Conservation (phyloP, 139 green algal species). For the Diplosphaera chodatii region DNA sequence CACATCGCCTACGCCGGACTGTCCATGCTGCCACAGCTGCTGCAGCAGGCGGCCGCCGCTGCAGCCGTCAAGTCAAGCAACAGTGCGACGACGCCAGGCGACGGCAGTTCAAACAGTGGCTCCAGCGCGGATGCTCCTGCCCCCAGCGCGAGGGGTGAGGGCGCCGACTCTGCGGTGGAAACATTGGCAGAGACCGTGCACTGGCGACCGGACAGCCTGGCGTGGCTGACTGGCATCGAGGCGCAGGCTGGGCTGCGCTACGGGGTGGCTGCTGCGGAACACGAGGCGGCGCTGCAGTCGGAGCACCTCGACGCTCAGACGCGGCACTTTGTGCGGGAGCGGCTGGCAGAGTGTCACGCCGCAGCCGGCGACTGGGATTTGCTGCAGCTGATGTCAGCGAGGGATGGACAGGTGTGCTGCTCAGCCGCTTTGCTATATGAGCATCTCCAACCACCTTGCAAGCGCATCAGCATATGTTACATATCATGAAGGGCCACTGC, state of each 20-base stretch:
- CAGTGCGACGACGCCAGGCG: no score
- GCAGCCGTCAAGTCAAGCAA: no score
- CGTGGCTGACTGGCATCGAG: slow-evolving; percentile 33
- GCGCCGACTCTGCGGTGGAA: no score
- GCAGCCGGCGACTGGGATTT: slow-evolving; percentile 44
- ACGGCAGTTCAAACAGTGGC: no score
- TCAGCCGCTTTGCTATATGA: no score
- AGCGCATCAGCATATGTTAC: no score
- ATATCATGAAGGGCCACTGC: no score
- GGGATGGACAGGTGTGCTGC: no score
- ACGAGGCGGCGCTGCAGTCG: slow-evolving; percentile 10
- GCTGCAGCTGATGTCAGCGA: slow-evolving; percentile 6
- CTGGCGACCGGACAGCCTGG: neutral
- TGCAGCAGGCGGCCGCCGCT: no score
- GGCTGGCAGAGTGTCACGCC: slow-evolving; percentile 39
- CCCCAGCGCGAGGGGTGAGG: no score
- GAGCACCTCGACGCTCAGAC: neutral
- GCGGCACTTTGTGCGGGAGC: neutral
- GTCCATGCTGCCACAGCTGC: slow-evolving; percentile 1
- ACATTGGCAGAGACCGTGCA: neutral
- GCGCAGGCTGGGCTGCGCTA: slow-evolving; percentile 37
- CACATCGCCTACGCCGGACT: neutral
- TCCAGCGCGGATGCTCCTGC: no score
- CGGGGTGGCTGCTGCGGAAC: slow-evolving; percentile 23
- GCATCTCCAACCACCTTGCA: no score